Percentiles rank a stretch among this genome's conserved stretches.
Conservation (phyloP, 176 grass and related monocot genomes). For the Avena eriantha region DNA sequence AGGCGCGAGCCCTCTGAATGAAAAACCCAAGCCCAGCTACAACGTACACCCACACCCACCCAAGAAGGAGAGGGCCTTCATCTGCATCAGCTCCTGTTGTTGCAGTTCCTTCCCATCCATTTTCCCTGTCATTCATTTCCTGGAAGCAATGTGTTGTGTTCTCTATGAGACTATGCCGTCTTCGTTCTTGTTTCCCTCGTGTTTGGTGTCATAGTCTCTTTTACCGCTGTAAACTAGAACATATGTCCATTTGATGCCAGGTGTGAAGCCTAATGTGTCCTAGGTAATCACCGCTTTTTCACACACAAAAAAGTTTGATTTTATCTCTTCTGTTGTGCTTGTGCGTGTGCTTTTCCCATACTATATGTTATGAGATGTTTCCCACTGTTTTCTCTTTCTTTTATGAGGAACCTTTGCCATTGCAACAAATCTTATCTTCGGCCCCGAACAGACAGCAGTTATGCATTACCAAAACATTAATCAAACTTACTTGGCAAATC, state of each 20-base stretch:
- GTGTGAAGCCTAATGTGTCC: slow-evolving; percentile 38
- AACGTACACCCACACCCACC: slow-evolving; percentile 7
- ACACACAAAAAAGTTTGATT: slow-evolving; percentile 21
- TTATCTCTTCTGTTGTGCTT: slow-evolving; percentile 21
- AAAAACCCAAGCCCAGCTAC: not conserved
- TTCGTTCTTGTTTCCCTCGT: slow-evolving; percentile 11
- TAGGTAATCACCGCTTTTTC: slow-evolving; percentile 36
- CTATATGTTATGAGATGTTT: not conserved
- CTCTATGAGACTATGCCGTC: slow-evolving; percentile 58
- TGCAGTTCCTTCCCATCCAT: slow-evolving; percentile 40
- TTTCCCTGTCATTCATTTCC: slow-evolving; percentile 55
- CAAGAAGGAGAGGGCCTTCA: slow-evolving; percentile 39
- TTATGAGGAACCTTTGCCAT: not conserved
- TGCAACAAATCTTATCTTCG: not conserved
- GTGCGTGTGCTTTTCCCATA: not conserved
- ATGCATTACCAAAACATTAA: not conserved
- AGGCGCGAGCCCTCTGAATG: slow-evolving; percentile 74
- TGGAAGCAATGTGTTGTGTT: slow-evolving; percentile 51
- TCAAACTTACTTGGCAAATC: not conserved
- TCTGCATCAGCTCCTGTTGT: slow-evolving; percentile 37
- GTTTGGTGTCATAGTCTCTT: slow-evolving; percentile 44
- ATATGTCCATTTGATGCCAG: slow-evolving; percentile 44
- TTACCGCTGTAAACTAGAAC: slow-evolving; percentile 71
- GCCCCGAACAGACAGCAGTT: not conserved
- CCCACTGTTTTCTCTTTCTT: not conserved